Evolutionary conservation across 2,329 filamentous ascomycete species (phyloP).

Genomic region (Periglandula ipomoeae): DNA sequence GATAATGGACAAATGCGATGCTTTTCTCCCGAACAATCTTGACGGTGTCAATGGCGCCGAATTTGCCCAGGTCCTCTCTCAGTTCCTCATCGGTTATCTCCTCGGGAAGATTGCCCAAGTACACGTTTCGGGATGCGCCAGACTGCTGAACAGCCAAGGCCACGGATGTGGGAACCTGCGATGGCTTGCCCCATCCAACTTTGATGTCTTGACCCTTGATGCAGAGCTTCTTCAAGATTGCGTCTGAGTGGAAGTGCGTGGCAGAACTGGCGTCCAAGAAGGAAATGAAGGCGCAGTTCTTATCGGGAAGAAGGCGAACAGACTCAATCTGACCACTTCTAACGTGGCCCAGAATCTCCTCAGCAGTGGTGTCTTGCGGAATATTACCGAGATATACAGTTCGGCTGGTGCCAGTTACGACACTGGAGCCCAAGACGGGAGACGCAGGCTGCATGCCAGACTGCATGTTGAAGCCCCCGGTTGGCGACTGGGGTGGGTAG

Average conservation of each 20-base stretch:
- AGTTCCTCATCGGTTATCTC: conserved; percentile 87
- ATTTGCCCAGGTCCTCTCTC: conserved; percentile 90
- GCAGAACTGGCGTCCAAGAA: conserved; percentile 97
- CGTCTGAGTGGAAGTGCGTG: conserved; percentile 98
- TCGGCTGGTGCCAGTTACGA: conserved; percentile 83
- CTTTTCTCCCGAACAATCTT: conserved; percentile 97
- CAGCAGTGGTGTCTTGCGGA: conserved; percentile 90
- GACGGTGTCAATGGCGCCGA: conserved; percentile 91
- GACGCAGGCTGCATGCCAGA: conserved; percentile 56
- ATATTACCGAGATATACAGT: conserved; percentile 98
- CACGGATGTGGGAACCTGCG: conserved; percentile 93
- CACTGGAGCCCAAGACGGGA: conserved; percentile 67
- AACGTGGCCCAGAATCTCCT: conserved; percentile 94
- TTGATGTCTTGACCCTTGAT: conserved; percentile 99
- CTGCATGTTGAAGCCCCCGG: conserved; percentile 57
- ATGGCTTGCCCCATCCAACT: conserved; percentile 98
- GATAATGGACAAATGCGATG: conserved; percentile 94
- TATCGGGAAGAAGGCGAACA: conserved; percentile 91
- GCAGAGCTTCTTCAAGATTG: conserved; percentile 97
- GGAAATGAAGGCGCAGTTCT: conserved; percentile 99
- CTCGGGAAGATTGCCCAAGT: conserved; percentile 86
- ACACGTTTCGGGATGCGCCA: conserved; percentile 92
- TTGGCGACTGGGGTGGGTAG: conserved; percentile 83
- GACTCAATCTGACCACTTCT: conserved; percentile 97
- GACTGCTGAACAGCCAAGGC: conserved; percentile 97